Evolutionary conservation across 768 basidiomycete species (phyloP), one percentile per base, ranked within the genome.

Genomic region (Boletus bicolor): DNA sequence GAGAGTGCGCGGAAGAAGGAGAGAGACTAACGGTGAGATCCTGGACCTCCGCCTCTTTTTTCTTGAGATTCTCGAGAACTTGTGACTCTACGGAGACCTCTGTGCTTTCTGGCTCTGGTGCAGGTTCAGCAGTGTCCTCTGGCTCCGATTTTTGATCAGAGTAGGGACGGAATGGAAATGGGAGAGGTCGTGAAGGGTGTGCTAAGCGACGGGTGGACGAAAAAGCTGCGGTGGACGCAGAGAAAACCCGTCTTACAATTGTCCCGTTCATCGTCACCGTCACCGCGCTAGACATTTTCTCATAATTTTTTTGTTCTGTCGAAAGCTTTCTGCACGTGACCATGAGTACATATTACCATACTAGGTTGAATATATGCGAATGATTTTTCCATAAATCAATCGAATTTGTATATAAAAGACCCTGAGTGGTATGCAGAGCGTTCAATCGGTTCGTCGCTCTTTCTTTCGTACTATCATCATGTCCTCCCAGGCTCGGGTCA

Each of bases 1-100:
- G 34, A 14, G 48, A 49, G 62, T 7, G 28, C 32, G 21, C 36
- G 42, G 50, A 30, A 28, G 26, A 51, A 51, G 26, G 9, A 1
- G n/a, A 24, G 36, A 17, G 37, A 76, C 89, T 63, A 65, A 93
- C 92, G 59, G 86, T 91, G 57, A 93, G 77, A 72, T 93, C 93
- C n/a, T 81, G 75, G n/a, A 86, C 84, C 68, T 90, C 89, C 26
- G 77, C 81, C 69, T 91, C 85, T 70, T 93, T 90, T 60, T 84
- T 84, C 76, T 92, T 87, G 54, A 96, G 77, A 68, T 88, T 87
- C 58, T 70, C 60, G 41, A 71, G 65, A 24, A 73, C 52, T 52
- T 79, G 77, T 21, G 71, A 64, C 48, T 76, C 70, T 26, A 75
- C 62, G 53, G 77, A 72, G 52, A 60, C 54, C 21, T 67, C 62